A percentile compares a stretch with the other conserved stretches of the same genome.
phyloP scores from a whole-genome alignment of 208 protist species.

The Endotrypanum monterogeii region DNA sequence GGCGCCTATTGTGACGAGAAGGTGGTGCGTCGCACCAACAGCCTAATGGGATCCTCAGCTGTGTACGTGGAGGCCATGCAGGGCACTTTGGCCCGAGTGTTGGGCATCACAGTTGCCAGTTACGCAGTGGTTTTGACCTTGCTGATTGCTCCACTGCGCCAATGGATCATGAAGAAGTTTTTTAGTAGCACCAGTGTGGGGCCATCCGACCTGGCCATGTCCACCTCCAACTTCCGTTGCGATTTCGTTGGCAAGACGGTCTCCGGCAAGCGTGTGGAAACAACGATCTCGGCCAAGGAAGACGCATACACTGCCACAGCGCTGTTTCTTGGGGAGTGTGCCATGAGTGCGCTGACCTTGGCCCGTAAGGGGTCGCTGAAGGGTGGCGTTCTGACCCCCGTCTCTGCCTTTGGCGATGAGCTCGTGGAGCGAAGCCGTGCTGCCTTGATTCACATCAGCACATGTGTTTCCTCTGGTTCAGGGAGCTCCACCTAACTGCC shows the following conservation, averaged over 20 bases:
- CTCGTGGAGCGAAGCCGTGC: slow-evolving; percentile 42
- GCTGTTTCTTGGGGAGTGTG: slow-evolving; percentile 65
- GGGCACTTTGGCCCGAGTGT: slow-evolving; percentile 36
- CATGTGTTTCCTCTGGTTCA: slow-evolving; percentile 5
- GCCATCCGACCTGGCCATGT: slow-evolving; percentile 49
- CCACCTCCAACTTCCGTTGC: slow-evolving; percentile 44
- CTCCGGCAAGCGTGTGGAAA: slow-evolving; percentile 43
- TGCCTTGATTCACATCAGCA: slow-evolving; percentile 43
- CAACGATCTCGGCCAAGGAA: slow-evolving; percentile 30
- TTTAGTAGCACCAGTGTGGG: slow-evolving; percentile 42
- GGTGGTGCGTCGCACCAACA: slow-evolving; percentile 84
- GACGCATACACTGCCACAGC: slow-evolving; percentile 81
- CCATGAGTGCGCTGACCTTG: slow-evolving; percentile 45
- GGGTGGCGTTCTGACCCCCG: slow-evolving; percentile 70
- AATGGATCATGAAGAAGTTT: slow-evolving; percentile 35
- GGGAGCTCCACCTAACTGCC: slow-evolving; percentile 9
- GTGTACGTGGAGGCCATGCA: slow-evolving; percentile 58
- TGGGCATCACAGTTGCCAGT: slow-evolving; percentile 25
- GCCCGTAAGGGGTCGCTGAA: slow-evolving; percentile 40
- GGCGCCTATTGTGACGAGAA: slow-evolving; percentile 76
- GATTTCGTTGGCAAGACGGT: slow-evolving; percentile 56
- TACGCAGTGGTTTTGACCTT: slow-evolving; percentile 33
- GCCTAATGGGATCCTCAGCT: slow-evolving; percentile 53
- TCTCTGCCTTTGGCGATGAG: slow-evolving; percentile 63
- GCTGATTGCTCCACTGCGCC: slow-evolving; percentile 44